phyloP scores from a whole-genome alignment of 2,329 filamentous ascomycete genomes.

The Bipolaris oryzae region DNA sequence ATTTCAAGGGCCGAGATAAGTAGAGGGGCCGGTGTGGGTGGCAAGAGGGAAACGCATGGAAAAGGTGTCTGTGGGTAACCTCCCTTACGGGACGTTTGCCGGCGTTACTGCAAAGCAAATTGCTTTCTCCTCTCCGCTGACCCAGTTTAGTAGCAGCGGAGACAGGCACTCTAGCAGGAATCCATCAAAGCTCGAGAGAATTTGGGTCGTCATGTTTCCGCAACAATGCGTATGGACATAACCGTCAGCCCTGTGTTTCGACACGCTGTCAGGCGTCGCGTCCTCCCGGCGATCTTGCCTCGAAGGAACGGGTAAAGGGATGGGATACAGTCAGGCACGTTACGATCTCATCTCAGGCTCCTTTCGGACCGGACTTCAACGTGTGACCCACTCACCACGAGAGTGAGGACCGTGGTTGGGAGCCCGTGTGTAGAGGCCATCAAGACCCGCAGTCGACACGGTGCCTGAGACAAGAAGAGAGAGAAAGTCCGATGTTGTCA shows the following conservation, averaged over 20 bases:
- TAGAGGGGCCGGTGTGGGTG: constrained; percentile 19
- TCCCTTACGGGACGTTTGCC: constrained; percentile 3
- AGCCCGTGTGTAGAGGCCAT: constrained; percentile 9
- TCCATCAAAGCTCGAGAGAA: background rate
- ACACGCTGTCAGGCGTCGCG: constrained; percentile 32
- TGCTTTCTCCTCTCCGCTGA: constrained; percentile 1
- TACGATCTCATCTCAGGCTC: constrained; percentile 16
- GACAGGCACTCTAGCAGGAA: background rate
- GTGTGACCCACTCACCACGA: constrained; percentile 10
- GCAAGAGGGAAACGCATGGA: constrained; percentile 2
- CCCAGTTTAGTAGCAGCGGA: background rate
- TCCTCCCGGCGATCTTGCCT: constrained; percentile 25
- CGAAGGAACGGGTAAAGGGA: constrained; percentile 11
- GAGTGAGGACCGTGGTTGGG: constrained; percentile 14
- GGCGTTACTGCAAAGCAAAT: constrained; percentile 10
- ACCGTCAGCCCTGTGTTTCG: constrained; percentile 33
- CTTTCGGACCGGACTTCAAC: constrained; percentile 22
- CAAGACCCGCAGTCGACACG: constrained; percentile 8
- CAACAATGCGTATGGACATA: constrained; percentile 5
- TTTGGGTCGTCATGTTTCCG: constrained; percentile 6
- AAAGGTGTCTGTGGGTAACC: constrained; percentile 1
- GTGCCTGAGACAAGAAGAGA: constrained; percentile 15
- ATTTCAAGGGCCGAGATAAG: constrained; percentile 12
- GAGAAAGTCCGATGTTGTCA: constrained; percentile 17
- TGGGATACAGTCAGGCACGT: constrained; percentile 23